phyloP scores from a whole-genome alignment of 345 rosid species.

The Euphorbia lathyris region DNA sequence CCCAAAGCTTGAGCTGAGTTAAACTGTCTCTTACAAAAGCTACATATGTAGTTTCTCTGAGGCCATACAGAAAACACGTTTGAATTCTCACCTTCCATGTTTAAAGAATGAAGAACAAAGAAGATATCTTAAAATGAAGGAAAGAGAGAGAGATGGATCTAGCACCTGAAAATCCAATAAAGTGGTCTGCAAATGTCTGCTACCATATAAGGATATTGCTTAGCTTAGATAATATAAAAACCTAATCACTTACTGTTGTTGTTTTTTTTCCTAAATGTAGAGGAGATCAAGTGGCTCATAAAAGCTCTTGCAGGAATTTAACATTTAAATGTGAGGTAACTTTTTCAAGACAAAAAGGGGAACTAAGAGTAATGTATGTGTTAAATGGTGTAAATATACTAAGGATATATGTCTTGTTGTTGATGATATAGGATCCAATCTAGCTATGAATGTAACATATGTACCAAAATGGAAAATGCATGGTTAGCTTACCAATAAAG shows the following conservation, averaged over 20 bases:
- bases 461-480: not conserved
- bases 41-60: slow-evolving; percentile 52
- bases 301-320: not conserved
- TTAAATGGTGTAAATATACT: not conserved
- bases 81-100: slow-evolving; percentile 23
- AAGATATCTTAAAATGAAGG: slow-evolving; percentile 3
- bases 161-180: slow-evolving; percentile 13
- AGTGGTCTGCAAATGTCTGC: slow-evolving; percentile 22
- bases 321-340: slow-evolving; percentile 13
- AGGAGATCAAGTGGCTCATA: slow-evolving; percentile 17
- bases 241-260: slow-evolving; percentile 21
- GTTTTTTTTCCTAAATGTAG: slow-evolving; percentile 25
- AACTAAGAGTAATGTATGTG: slow-evolving; percentile 9
- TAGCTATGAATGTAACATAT: not conserved
- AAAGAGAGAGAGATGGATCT: slow-evolving; percentile 1
- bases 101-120: not conserved
- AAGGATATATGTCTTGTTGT: slow-evolving; percentile 10
- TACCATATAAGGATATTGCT: slow-evolving; percentile 31
- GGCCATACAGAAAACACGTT: slow-evolving; percentile 36
- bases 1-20: slow-evolving; percentile 74
- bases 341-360: slow-evolving; percentile 20
- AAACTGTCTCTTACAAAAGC: slow-evolving; percentile 54
- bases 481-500: not conserved
- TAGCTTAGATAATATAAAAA: slow-evolving; percentile 19
- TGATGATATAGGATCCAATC: slow-evolving; percentile 16